These are phyloP conservation scores for Solanum virginianum DNA, from an alignment of 257 asterid species.

Conservation along the genomic window DNA sequence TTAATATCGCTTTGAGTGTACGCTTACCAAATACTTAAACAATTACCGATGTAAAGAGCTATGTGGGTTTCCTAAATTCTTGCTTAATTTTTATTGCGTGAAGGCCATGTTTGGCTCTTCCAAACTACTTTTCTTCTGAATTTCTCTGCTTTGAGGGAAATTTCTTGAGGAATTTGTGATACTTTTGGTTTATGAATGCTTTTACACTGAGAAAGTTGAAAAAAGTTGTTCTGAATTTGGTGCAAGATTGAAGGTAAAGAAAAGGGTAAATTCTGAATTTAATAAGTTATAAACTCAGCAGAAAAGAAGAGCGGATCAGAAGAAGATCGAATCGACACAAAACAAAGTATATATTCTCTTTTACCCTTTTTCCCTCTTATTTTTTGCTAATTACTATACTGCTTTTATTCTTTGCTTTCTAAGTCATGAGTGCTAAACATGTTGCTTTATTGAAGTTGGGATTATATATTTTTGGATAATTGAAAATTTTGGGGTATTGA, in stretches of 20 bases:
- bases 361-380: neutral
- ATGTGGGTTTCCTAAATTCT: neutral
- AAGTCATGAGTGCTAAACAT: neutral
- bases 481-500: neutral
- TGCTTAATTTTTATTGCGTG: neutral
- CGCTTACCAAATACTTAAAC: neutral
- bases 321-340: conserved; percentile 9
- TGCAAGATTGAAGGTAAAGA: conserved; percentile 29
- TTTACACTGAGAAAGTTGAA: conserved; percentile 11
- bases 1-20: neutral
- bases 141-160: neutral
- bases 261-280: conserved; percentile 16
- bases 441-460: neutral
- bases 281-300: neutral
- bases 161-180: neutral
- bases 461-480: neutral
- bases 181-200: conserved; percentile 15
- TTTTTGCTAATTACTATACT: neutral
- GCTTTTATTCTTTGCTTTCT: neutral
- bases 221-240: conserved; percentile 2
- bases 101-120: neutral
- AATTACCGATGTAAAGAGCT: neutral
- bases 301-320: neutral
- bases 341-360: conserved; percentile 4
- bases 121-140: neutral